Percentiles rank a stretch among this genome's conserved stretches.
Evolutionary conservation across 2,329 filamentous ascomycete species (phyloP).

Genomic region (Drechslerella dactyloides): DNA sequence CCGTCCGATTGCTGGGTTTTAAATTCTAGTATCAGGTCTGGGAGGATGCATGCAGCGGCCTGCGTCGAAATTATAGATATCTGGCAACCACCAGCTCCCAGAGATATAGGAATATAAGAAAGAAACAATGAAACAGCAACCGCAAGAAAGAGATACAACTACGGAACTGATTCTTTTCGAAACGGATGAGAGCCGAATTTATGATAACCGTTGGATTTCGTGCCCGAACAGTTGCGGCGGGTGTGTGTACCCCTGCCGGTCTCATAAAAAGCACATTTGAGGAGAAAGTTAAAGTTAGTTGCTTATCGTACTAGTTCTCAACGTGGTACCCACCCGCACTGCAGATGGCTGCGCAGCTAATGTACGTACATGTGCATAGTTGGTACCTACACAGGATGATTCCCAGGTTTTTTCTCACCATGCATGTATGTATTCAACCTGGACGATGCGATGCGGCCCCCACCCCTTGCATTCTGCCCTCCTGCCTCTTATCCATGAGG

Average conservation of each 20-base stretch:
- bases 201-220: conserved; percentile 38
- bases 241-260: conserved; percentile 37
- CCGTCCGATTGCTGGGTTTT: neutral
- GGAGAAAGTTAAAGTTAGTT: conserved; percentile 21
- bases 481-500: conserved; percentile 15
- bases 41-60: neutral
- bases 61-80: neutral
- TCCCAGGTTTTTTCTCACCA: conserved; percentile 39
- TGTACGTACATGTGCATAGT: conserved; percentile 14
- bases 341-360: conserved; percentile 39
- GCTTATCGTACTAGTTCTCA: conserved; percentile 7
- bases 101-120: conserved; percentile 21
- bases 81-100: neutral
- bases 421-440: neutral
- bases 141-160: conserved; percentile 13
- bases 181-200: conserved; percentile 47
- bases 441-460: neutral
- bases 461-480: conserved; percentile 11
- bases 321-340: conserved; percentile 36
- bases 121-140: conserved; percentile 13
- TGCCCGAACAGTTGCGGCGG: conserved; percentile 6
- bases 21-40: neutral
- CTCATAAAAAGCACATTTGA: conserved; percentile 44
- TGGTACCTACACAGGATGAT: neutral
- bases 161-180: conserved; percentile 26